phyloP scores from a whole-genome alignment of 495 filamentous ascomycete species.

The Chaetomium fimeti region DNA sequence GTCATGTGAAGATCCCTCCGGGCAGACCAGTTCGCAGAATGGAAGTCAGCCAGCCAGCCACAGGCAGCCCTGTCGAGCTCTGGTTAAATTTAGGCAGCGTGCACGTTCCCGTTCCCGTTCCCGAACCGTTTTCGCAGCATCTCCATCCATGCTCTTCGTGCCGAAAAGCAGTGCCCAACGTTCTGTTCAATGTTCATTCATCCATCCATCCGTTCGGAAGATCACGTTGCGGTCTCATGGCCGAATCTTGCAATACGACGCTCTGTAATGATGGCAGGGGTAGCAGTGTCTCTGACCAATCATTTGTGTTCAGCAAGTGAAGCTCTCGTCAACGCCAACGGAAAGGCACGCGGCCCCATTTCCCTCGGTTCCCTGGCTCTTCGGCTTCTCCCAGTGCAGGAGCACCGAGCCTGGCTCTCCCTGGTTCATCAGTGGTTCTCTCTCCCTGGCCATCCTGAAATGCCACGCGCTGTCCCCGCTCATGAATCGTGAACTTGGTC shows the following conservation, averaged over 20 bases:
- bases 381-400: not conserved
- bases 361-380: not conserved
- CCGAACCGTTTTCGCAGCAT: constrained; percentile 1
- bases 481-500: not conserved
- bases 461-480: not conserved
- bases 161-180: not conserved
- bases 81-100: not conserved
- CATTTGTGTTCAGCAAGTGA: not conserved
- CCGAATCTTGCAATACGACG: constrained; percentile 8
- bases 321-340: not conserved
- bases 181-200: not conserved
- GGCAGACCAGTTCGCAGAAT: not conserved
- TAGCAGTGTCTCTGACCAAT: constrained; percentile 2
- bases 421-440: not conserved
- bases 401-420: not conserved
- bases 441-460: not conserved
- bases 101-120: not conserved
- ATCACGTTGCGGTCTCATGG: constrained; percentile 2
- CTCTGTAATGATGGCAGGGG: constrained; percentile 7
- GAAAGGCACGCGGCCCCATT: constrained; percentile 1
- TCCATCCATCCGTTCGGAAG: not conserved
- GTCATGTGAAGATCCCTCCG: not conserved
- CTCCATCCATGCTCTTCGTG: too few species aligned
- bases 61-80: not conserved
- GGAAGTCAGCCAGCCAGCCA: too few species aligned